Percentiles rank a stretch among this genome's conserved stretches.
Evolutionary conservation across 2,329 filamentous ascomycete species (phyloP).

Genomic region (Colletotrichum sp.): DNA sequence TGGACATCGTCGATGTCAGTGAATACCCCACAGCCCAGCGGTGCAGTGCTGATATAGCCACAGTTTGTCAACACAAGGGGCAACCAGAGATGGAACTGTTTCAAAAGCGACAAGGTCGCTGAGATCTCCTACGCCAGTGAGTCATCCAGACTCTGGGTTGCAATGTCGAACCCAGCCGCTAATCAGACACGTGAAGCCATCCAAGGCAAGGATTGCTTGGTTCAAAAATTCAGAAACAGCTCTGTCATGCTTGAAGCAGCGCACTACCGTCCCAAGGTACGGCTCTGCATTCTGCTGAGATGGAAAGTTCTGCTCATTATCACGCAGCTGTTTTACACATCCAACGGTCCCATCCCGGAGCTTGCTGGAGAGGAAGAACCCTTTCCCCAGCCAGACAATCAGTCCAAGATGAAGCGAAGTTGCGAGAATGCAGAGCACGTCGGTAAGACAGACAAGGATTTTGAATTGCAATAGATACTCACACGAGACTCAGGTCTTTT

Average conservation of each 20-base stretch:
- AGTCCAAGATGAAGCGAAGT: slow-evolving; percentile 85
- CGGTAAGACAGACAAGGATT: slow-evolving; percentile 55
- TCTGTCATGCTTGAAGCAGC: slow-evolving; percentile 90
- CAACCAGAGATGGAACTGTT: slow-evolving; percentile 80
- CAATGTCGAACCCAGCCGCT: background rate
- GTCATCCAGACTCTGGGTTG: slow-evolving; percentile 33
- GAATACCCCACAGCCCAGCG: background rate
- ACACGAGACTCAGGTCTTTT: slow-evolving; percentile 66
- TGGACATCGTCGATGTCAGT: slow-evolving; percentile 74
- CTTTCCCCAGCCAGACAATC: slow-evolving; percentile 83
- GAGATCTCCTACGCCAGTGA: slow-evolving; percentile 95
- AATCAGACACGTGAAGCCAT: slow-evolving; percentile 64
- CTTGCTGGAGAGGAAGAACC: slow-evolving; percentile 73
- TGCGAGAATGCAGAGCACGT: slow-evolving; percentile 86
- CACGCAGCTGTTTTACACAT: slow-evolving; percentile 56
- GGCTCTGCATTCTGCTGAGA: background rate
- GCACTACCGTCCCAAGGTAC: slow-evolving; percentile 83
- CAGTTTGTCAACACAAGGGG: slow-evolving; percentile 75
- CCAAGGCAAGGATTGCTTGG: slow-evolving; percentile 87
- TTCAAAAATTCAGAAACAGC: slow-evolving; percentile 96
- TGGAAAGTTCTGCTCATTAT: background rate
- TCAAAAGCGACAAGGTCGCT: slow-evolving; percentile 82
- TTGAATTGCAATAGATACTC: background rate
- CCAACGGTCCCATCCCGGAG: slow-evolving; percentile 51
- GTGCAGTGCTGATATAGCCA: slow-evolving; percentile 27